A percentile compares a stretch with the other conserved stretches of the same genome.
Evolutionary conservation across 2,329 filamentous ascomycete genomes (phyloP).

Genomic region (Botrytis pseudocinerea): DNA sequence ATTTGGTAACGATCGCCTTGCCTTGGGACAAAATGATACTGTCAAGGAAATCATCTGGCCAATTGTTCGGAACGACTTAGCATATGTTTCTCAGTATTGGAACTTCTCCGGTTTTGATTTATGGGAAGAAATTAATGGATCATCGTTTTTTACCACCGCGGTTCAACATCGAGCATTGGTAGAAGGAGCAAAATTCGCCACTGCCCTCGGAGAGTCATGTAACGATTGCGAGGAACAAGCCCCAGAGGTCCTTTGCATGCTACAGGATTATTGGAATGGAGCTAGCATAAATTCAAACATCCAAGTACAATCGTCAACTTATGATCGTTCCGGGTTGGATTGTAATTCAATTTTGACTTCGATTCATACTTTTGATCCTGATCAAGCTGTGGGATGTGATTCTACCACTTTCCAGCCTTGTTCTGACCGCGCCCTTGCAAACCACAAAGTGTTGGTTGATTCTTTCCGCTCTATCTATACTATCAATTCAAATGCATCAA

Average conservation of each 20-base stretch:
- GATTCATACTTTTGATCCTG: constrained; percentile 69
- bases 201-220: constrained; percentile 59
- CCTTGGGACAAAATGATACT: constrained; percentile 52
- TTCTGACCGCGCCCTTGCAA: constrained; percentile 58
- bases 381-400: constrained; percentile 57
- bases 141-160: constrained; percentile 76
- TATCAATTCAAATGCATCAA: constrained; percentile 64
- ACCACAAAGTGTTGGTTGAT: constrained; percentile 73
- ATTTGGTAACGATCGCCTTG: constrained; percentile 70
- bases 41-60: constrained; percentile 64
- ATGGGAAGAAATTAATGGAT: constrained; percentile 78
- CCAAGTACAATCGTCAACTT: constrained; percentile 48
- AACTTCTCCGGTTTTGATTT: constrained; percentile 66
- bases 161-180: constrained; percentile 61
- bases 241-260: constrained; percentile 69
- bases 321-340: constrained; percentile 67
- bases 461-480: constrained; percentile 66
- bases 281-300: constrained; percentile 70
- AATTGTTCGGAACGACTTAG: constrained; percentile 71
- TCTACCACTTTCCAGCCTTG: constrained; percentile 71
- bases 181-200: constrained; percentile 67
- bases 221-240: constrained; percentile 60
- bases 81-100: constrained; percentile 74
- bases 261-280: constrained; percentile 73
- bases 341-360: constrained; percentile 67